phyloP scores from a whole-genome alignment of 139 green algal genomes.

The Haematococcus lacustris region DNA sequence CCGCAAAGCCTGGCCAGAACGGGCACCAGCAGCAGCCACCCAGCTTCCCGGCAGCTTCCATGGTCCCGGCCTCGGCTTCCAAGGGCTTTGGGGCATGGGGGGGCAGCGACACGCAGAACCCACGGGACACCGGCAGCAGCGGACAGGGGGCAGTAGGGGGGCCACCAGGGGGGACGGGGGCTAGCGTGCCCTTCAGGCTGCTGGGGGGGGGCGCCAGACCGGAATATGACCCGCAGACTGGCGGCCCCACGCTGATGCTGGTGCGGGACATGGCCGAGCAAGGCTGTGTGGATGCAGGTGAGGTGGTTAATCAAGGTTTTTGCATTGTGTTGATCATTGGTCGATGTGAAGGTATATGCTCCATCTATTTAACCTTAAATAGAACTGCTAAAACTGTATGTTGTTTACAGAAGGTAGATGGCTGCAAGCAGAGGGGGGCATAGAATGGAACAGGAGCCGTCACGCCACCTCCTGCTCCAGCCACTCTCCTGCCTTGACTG shows the following conservation, averaged over 20 bases:
- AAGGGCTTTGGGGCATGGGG: no score
- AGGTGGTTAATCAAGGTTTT: not conserved
- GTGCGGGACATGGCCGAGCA: conserved; percentile 35
- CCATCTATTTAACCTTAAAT: not conserved
- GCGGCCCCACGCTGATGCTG: conserved; percentile 41
- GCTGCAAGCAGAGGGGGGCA: not conserved
- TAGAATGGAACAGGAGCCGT: not conserved
- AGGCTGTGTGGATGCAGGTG: conserved; percentile 1
- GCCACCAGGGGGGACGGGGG: not conserved
- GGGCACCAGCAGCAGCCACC: no score
- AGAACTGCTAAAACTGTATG: not conserved
- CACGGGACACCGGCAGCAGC: no score
- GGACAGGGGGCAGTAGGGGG: not conserved
- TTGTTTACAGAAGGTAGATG: not conserved
- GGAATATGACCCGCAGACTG: conserved; percentile 30
- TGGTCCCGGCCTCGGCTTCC: no score
- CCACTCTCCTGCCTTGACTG: not conserved
- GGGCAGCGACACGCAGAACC: no score
- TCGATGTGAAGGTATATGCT: not conserved
- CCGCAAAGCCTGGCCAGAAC: no score
- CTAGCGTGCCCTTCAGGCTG: conserved; percentile 4
- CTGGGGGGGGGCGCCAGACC: conserved; percentile 8
- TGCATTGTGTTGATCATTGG: not conserved
- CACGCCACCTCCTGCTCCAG: not conserved
- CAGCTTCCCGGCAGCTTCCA: no score